A percentile compares a stretch with the other conserved stretches of the same genome.
Conservation (phyloP, 1,139 yeast species). For the Blastobotrys aristatus region DNA sequence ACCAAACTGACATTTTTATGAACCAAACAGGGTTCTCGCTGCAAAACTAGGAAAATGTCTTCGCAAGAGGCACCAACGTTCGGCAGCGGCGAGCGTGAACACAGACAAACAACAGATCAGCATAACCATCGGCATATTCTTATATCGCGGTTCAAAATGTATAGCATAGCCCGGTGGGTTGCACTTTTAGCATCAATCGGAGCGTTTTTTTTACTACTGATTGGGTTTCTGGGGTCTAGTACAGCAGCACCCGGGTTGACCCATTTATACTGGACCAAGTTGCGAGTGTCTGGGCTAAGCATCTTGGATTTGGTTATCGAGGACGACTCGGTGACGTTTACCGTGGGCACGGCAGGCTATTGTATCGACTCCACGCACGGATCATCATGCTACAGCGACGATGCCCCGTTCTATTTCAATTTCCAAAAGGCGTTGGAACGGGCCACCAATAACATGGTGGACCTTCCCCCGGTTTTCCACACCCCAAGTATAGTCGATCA, state of each 20-base stretch:
- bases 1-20: no score
- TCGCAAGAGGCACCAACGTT: no score
- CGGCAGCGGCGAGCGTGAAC: no score
- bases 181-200: neutral
- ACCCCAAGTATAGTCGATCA: neutral
- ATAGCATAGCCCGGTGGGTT: no score
- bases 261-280: neutral
- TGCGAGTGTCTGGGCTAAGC: neutral
- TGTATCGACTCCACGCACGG: neutral
- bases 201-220: neutral
- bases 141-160: no score
- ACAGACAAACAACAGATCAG: no score
- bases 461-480: neutral
- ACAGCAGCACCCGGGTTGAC: neutral
- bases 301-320: neutral
- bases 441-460: neutral
- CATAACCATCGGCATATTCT: no score
- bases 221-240: neutral
- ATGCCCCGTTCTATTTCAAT: neutral
- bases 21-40: no score
- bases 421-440: neutral
- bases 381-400: neutral
- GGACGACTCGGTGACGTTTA: neutral
- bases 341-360: neutral
- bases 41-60: no score